Evolutionary conservation across 768 basidiomycete species (phyloP), one percentile per base, ranked within the genome.

Genomic region (Mycena pura): DNA sequence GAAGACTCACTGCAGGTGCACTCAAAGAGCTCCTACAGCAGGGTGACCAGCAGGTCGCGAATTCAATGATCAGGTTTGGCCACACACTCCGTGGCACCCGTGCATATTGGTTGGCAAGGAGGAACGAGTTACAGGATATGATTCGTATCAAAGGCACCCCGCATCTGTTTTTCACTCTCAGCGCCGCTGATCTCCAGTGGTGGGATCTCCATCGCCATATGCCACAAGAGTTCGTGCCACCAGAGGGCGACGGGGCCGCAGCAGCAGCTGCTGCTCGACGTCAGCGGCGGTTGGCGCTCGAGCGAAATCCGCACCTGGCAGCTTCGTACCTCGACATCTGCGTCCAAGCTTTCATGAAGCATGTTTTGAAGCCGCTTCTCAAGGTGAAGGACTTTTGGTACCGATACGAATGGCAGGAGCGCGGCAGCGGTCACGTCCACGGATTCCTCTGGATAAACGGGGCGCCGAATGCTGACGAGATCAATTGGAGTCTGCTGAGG

Each of bases 381-480:
- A 59, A 61, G 11, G 55, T 70, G n/a, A 58, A 63, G 53, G 52
- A 68, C 54, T 68, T 62, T 31, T 70, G 68, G 69, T 68, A 57
- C 24, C 57, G 65, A 15, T 68, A 66, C 57, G 68, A 68, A 44
- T 68, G 65, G 65, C 68, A 62, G 52, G 58, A 60, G 22, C 55
- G 62, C 11, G 68, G 68, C 1, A 69, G 68, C 36, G 57, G 66
- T 22, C 68, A 70, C 44, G 59, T 71, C 2, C 70, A 72, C 58
- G 68, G 69, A 2, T 72, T 72, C 48, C 49, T 72, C 1, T 72
- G 71, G 71, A 17, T 68, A 1, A 56, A 59, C n/a, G 55, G 67
- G 36, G 70, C 71, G 10, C 71, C 71, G 5, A 57, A 62, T 29
- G 46, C 47, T 1, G 68, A 72, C 11, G 52, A 61, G 3, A 56